Base-by-base conservation (phyloP, 257 asterid species). In the Capsicum chinense region DNA sequence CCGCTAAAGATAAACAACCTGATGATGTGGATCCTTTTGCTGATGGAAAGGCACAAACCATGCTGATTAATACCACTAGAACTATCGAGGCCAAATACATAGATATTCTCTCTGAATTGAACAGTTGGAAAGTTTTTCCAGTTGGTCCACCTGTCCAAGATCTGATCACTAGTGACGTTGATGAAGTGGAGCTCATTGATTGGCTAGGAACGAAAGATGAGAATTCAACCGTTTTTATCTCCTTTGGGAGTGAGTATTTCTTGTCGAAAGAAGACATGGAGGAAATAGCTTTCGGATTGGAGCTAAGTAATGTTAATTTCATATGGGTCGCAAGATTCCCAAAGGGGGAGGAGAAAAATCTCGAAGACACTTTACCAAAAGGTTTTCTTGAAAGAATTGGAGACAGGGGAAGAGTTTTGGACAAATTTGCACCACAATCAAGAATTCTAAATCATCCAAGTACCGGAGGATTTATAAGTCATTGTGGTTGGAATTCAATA, bases 1-100 rank as follows among this genome's bases (percentile, higher is more conserved):
- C 14, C 16, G 71, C 10, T 3, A 81, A 88, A 15, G 87, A 87
- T 33, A 74, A 79, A 26, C 87, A 83, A 52, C 68, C 78, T 0
- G 93, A 90, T 13, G 79, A 54, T 3, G 89, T 71, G 21, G 12
- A 68, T 9, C 79, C 16, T 15, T 8, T 9, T 16, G 0, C 12
- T 17, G 50, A 73, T 68, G 7, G 13, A 6, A 1, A 42, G 54
- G 17, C 78, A 74, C 15, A 56, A 3, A 11, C 87, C 7, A 3
- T 74, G 3, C 37, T 92, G 21, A 60, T 60, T 11, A 8, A 12
- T 60, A 60, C 67, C 13, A n/a, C 67, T 1, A 19, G 67, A 60
- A 60, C 1, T 19, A n/a, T 60, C 8, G 67, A 60, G 67, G 67
- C 67, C 35, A 60, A 60, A n/a, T 60, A 60, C 3, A 60, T 60